Evolutionary conservation across 768 basidiomycete genomes (phyloP).

Genomic region (Pisolithus sp.): DNA sequence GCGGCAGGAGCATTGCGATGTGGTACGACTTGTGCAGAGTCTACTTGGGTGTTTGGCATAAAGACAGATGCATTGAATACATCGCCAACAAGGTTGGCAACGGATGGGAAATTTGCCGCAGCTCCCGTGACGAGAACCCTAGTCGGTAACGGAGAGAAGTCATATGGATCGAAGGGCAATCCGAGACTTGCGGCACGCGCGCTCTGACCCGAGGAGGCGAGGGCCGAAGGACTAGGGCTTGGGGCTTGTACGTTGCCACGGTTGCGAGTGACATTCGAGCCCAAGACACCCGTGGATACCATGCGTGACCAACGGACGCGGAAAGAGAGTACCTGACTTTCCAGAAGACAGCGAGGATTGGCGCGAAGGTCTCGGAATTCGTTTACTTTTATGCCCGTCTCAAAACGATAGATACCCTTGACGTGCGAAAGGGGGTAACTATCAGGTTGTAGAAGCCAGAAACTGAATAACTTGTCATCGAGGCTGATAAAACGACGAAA

Average conservation of each 20-base stretch:
- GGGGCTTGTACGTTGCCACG: conserved; percentile 28
- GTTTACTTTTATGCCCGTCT: conserved; percentile 80
- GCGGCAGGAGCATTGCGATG: conserved; percentile 69
- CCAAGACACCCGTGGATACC: conserved; percentile 61
- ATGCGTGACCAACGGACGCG: conserved; percentile 77
- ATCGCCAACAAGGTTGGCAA: conserved; percentile 75
- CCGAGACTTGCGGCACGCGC: conserved; percentile 42
- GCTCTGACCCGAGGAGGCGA: conserved; percentile 10
- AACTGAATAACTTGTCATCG: conserved; percentile 87
- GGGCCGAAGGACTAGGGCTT: conserved; percentile 18
- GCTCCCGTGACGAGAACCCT: conserved; percentile 71
- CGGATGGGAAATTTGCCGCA: conserved; percentile 77
- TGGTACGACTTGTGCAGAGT: conserved; percentile 61
- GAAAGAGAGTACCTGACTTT: conserved; percentile 76
- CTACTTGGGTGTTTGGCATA: conserved; percentile 68
- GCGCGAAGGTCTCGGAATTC: conserved; percentile 87
- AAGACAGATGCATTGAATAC: conserved; percentile 79
- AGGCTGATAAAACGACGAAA: conserved; percentile 39
- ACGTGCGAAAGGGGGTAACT: conserved; percentile 69
- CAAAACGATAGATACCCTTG: conserved; percentile 83
- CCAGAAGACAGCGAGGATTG: conserved; percentile 80
- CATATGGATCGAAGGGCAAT: conserved; percentile 75
- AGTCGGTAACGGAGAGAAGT: conserved; percentile 55
- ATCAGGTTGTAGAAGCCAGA: conserved; percentile 82
- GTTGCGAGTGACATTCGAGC: conserved; percentile 29